Evolutionary conservation across 2,329 filamentous ascomycete species (phyloP).

Genomic region (Pseudogymnoascus sp.): DNA sequence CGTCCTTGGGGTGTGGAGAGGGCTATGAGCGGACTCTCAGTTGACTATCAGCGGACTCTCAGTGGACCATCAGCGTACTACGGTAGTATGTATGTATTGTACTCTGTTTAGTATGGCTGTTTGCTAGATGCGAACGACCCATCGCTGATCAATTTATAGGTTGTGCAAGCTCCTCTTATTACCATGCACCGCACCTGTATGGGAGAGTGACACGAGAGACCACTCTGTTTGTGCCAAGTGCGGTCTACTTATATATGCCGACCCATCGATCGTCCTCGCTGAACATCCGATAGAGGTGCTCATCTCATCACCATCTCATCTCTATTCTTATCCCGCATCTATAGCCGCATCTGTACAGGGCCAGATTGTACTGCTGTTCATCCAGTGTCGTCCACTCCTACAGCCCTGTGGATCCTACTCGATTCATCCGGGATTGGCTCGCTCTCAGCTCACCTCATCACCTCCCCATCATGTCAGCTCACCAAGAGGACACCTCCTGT

Average conservation of each 20-base stretch:
- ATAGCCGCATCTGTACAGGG: neutral
- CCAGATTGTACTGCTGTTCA: neutral
- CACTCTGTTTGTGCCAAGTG: neutral
- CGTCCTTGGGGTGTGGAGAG: too few relatives aligned
- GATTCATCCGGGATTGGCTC: neutral
- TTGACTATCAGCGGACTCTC: neutral
- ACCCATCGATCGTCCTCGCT: neutral
- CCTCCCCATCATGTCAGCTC: neutral
- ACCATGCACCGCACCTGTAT: neutral
- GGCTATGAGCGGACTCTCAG: too few relatives aligned
- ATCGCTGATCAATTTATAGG: neutral
- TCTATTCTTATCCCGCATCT: neutral
- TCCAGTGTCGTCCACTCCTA: neutral
- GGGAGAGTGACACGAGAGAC: neutral
- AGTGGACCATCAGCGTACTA: neutral
- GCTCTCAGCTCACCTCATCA: neutral
- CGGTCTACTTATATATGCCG: neutral
- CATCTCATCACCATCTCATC: neutral
- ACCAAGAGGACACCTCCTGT: neutral
- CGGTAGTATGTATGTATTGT: neutral
- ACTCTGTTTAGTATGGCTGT: neutral
- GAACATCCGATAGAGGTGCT: neutral
- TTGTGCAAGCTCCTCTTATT: neutral
- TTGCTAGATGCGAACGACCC: neutral
- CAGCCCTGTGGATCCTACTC: neutral